Evolutionary conservation across 169 alveolate species (phyloP).

Genomic region (Miamiensis avidus): DNA sequence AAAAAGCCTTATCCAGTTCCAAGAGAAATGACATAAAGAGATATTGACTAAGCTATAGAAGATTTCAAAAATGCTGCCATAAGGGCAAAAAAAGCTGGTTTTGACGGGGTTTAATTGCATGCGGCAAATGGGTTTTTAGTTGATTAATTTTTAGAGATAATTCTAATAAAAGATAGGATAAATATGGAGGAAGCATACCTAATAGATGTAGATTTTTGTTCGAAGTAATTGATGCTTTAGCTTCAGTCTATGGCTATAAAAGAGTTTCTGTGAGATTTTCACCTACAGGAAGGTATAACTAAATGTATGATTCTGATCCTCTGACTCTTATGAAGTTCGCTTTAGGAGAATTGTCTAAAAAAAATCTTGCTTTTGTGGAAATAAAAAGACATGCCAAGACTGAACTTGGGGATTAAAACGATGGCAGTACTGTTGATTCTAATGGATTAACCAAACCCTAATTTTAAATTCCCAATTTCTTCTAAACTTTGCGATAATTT

Average conservation of each 20-base stretch:
- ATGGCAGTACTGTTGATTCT: slow-evolving; percentile 1
- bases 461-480: slow-evolving; percentile 25
- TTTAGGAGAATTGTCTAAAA: slow-evolving; percentile 25
- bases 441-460: slow-evolving; percentile 1
- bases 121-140: slow-evolving; percentile 67
- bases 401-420: slow-evolving; percentile 8
- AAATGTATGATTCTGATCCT: slow-evolving; percentile 48
- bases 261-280: slow-evolving; percentile 44
- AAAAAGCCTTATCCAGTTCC: slow-evolving; percentile 19
- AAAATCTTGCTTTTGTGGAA: slow-evolving; percentile 41
- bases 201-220: slow-evolving; percentile 58
- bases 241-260: slow-evolving; percentile 51
- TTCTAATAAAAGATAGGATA: slow-evolving; percentile 69
- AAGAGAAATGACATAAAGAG: slow-evolving; percentile 24
- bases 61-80: slow-evolving; percentile 28
- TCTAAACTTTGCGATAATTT: slow-evolving; percentile 10
- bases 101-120: slow-evolving; percentile 73
- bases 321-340: slow-evolving; percentile 8
- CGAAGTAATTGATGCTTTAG: slow-evolving; percentile 49
- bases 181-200: slow-evolving; percentile 76
- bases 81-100: slow-evolving; percentile 36
- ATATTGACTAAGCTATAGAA: slow-evolving; percentile 19
- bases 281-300: slow-evolving; percentile 38
- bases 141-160: slow-evolving; percentile 49
- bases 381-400: slow-evolving; percentile 5